A percentile compares a stretch with the other conserved stretches of the same genome.
Conservation (phyloP, 2,329 filamentous ascomycete genomes). For the Cercospora sp. region DNA sequence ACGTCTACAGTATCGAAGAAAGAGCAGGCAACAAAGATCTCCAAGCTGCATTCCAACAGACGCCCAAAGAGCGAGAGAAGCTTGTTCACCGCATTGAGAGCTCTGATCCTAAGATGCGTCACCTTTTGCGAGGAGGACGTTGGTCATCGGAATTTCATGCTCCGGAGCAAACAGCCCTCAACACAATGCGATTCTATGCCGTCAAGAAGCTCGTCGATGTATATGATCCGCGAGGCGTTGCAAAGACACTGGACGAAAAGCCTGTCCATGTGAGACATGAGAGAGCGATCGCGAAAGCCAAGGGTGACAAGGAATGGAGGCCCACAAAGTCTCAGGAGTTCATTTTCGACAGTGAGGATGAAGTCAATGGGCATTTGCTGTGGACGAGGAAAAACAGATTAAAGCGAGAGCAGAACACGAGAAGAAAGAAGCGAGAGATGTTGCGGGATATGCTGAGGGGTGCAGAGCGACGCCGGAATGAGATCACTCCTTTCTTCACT, state of each 20-base stretch:
- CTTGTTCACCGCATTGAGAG: neutral
- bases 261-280: neutral
- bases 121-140: neutral
- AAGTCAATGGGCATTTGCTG: neutral
- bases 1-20: neutral
- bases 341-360: neutral
- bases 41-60: neutral
- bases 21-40: neutral
- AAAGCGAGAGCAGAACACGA: neutral
- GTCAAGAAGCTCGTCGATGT: neutral
- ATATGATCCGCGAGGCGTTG: neutral
- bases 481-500: neutral
- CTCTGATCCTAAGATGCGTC: neutral
- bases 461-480: neutral
- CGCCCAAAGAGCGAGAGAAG: neutral
- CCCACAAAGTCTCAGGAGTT: neutral
- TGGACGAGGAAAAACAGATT: neutral
- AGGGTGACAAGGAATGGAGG: neutral
- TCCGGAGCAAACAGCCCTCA: neutral
- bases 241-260: neutral
- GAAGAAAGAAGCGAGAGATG: neutral
- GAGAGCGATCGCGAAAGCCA: neutral
- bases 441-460: neutral
- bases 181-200: neutral
- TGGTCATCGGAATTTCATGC: neutral